Evolutionary conservation across 371 early-diverging fungal genomes (phyloP), one percentile per base, ranked within the genome.

Genomic region (Haplosporangium sp.): DNA sequence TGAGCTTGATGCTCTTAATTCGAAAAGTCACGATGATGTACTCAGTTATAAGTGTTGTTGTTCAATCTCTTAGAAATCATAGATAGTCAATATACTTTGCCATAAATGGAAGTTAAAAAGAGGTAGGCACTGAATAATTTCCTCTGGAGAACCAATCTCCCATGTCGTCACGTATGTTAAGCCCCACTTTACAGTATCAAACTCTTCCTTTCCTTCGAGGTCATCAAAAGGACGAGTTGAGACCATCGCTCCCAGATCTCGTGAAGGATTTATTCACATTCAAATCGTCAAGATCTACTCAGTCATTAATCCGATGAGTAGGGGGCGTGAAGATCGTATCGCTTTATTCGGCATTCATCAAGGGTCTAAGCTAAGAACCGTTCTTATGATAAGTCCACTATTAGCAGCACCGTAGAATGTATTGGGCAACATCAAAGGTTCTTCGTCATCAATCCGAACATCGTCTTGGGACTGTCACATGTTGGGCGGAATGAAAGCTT

Each of bases 291-390:
- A 68, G 35, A 13, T 76, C 2, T 76, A 67, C 45, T 45, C 63
- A 8, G 38, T 39, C 10, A n/a, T 10, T 6, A 58, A 56, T 37
- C 35, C 37, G 5, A 2, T 10, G 4, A 48, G 52, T 2, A 20
- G 17, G 0, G 11, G 34, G 4, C 11, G 1, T 3, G 44, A 66
- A 20, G 71, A 76, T 17, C 58, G 61, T 1, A 61, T 76, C 0
- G 71, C 76, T 0, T 42, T 76, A 34, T 63, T 76, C 56, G 76
- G 76, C 2, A 70, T 76, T 44, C 60, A 50, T 4, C 62, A 68
- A 20, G 71, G 67, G 34, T 44, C 58, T 7, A 47, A 57, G 7
- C 13, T 45, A 17, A 47, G 67, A 13, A 61, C 67, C 11, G 48
- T 73, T 17, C 34, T 73, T 40, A 45, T 73, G 58, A 73, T 63